Base-by-base conservation (phyloP, 352 stramenopile genomes). In the Phytophthora lateralis region DNA sequence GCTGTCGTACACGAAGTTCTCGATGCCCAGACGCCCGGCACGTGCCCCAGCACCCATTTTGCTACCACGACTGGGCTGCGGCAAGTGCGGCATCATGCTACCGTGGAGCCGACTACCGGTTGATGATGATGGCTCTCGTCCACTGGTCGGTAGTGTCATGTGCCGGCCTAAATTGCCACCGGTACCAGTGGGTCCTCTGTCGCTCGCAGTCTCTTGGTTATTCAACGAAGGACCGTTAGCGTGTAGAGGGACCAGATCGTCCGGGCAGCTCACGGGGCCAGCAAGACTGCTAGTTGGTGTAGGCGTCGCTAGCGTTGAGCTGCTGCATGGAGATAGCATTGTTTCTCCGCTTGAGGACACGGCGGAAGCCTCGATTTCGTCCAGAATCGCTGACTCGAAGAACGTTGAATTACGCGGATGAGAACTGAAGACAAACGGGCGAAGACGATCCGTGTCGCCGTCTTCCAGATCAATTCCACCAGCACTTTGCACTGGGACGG, bases 1-100 rank as follows among this genome's bases (percentile, higher is more conserved):
- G 66, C 80, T 80, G 51, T 90, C 80, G 63, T 90, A 90, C 39
- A 92, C 83, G 37, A 92, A 80, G 38, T 88, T 89, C 26, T 91
- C 80, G 26, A 84, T 76, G 1, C 64, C 61, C 4, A 67, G 43
- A 24, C 67, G 75, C 20, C 67, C 52, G 39, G 53, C 44, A 32
- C 67, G 67, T 29, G 54, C 46, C 17, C 48, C 62, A 60, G 41
- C 43, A 12, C 55, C 53, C 48, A 71, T 69, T 21, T 69, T 74
- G 45, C 55, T 71, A 14, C 66, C 61, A 42, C 66, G 66, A 55
- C 61, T 75, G 4, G 66, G 57, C 26, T 71, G 61, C 2, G 66
- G 62, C 20, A 71, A 49, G 47, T 71, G 65, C 1, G 66, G 38
- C 44, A 70, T 66, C 26, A 75, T 71, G 11, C 56, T 44, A 5